Conservation (phyloP, 352 stramenopile species). For the Phytophthora ramorum region DNA sequence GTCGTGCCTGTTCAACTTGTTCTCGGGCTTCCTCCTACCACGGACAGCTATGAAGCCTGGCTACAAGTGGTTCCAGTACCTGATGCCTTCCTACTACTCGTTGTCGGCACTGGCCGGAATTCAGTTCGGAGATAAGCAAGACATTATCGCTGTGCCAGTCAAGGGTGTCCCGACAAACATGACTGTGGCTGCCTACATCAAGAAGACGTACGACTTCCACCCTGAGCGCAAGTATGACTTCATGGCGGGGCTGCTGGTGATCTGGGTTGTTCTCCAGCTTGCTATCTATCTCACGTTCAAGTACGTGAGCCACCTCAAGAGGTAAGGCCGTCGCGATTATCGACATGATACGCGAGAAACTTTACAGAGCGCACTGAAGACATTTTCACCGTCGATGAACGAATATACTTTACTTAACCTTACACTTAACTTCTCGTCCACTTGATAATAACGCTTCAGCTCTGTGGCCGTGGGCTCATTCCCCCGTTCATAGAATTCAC, state of each 20-base stretch:
- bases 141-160: slow-evolving; percentile 14
- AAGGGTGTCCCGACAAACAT: slow-evolving; percentile 2
- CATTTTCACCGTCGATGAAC: neutral
- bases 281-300: slow-evolving; percentile 73
- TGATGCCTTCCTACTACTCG: slow-evolving; percentile 61
- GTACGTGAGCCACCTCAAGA: slow-evolving; percentile 72
- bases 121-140: slow-evolving; percentile 37
- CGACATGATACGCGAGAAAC: neutral
- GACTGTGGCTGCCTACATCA: slow-evolving; percentile 37
- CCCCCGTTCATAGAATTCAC: too few species aligned
- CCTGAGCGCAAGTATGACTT: slow-evolving; percentile 51
- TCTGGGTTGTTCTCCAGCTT: slow-evolving; percentile 57
- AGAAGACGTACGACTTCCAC: slow-evolving; percentile 53
- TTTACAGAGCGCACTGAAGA: neutral
- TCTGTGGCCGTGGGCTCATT: too few species aligned
- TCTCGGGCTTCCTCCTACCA: slow-evolving; percentile 53
- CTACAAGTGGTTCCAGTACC: slow-evolving; percentile 67
- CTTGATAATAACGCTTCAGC: neutral
- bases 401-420: neutral
- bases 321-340: slow-evolving; percentile 30
- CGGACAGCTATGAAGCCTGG: slow-evolving; percentile 43
- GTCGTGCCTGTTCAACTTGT: slow-evolving; percentile 67
- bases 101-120: slow-evolving; percentile 37
- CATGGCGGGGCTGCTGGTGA: slow-evolving; percentile 49
- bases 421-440: neutral